Evolutionary conservation across 78 protist species (phyloP).

Genomic region (Parvularia atlantis): DNA sequence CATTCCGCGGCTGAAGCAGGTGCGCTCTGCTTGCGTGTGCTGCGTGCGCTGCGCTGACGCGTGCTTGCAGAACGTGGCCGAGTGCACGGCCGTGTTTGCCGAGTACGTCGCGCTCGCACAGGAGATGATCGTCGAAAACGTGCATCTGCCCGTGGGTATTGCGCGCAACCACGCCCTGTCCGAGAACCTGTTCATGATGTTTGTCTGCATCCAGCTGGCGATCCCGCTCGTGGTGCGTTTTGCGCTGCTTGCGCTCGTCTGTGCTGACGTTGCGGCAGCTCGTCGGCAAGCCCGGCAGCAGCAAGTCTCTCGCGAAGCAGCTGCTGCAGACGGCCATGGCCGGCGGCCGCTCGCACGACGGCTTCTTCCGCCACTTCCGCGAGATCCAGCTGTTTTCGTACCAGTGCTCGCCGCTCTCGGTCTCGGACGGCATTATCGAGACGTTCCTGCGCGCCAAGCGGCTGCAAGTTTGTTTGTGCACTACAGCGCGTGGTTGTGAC

Average conservation of each 20-base stretch:
- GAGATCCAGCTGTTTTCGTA: constrained; percentile 22
- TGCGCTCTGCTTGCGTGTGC: too few relatives aligned
- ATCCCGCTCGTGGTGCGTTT: constrained; percentile 50
- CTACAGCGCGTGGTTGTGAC: too few relatives aligned
- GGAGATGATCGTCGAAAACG: not conserved
- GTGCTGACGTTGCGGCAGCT: too few relatives aligned
- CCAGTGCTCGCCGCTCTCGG: constrained; percentile 42
- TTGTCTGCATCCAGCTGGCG: constrained; percentile 29
- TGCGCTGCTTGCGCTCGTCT: not conserved
- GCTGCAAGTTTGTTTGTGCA: not conserved
- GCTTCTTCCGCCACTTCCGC: constrained; percentile 14
- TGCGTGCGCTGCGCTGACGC: too few relatives aligned
- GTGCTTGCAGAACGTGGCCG: too few relatives aligned
- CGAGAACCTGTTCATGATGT: constrained; percentile 53
- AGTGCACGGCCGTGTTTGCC: too few relatives aligned
- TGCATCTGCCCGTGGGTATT: constrained; percentile 13
- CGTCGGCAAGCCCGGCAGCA: constrained; percentile 44
- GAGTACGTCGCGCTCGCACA: too few relatives aligned
- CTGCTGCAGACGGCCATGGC: constrained; percentile 11
- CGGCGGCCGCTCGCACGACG: constrained; percentile 14
- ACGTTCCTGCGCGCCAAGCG: constrained; percentile 12
- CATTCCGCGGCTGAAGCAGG: too few relatives aligned
- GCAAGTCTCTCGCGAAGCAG: constrained; percentile 48
- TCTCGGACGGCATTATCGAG: constrained; percentile 30
- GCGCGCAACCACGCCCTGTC: constrained; percentile 45